phyloP scores from a whole-genome alignment of 225 moss, liverwort and hornwort genomes.

The Takakia lepidozioides region DNA sequence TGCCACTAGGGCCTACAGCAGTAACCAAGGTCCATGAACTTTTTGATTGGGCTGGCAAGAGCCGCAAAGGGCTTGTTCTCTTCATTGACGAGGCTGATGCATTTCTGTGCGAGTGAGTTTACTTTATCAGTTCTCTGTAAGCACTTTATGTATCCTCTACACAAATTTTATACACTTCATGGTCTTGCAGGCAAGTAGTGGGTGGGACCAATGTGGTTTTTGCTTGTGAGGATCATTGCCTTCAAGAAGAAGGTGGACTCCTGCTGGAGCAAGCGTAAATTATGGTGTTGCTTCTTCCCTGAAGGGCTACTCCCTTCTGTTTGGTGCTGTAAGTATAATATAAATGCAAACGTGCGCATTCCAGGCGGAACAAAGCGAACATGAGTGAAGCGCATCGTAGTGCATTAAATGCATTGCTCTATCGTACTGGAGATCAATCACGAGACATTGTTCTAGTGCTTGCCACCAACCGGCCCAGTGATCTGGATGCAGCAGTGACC shows the following conservation, averaged over 20 bases:
- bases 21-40: constrained; percentile 93
- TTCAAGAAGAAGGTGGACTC: too few relatives aligned
- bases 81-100: constrained; percentile 99
- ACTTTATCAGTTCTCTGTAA: not conserved
- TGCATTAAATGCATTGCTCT: constrained; percentile 88
- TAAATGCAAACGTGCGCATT: too few relatives aligned
- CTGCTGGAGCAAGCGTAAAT: too few relatives aligned
- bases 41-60: constrained; percentile 88
- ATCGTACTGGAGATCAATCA: constrained; percentile 92
- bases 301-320: too few relatives aligned
- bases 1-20: constrained; percentile 78
- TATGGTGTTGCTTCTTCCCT: too few relatives aligned
- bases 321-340: too few relatives aligned
- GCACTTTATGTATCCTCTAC: too few relatives aligned
- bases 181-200: too few relatives aligned
- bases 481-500: constrained; percentile 75
- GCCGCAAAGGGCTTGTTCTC: constrained; percentile 72
- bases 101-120: constrained; percentile 65
- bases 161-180: too few relatives aligned
- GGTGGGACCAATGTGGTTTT: too few relatives aligned
- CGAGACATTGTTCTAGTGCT: constrained; percentile 76
- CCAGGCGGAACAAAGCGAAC: constrained; percentile 65
- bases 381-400: constrained; percentile 98
- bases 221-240: too few relatives aligned
- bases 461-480: constrained; percentile 91